These are phyloP conservation scores for Termitomyces sp. DNA, from an alignment of 768 basidiomycete species.

Conservation along the genomic window DNA sequence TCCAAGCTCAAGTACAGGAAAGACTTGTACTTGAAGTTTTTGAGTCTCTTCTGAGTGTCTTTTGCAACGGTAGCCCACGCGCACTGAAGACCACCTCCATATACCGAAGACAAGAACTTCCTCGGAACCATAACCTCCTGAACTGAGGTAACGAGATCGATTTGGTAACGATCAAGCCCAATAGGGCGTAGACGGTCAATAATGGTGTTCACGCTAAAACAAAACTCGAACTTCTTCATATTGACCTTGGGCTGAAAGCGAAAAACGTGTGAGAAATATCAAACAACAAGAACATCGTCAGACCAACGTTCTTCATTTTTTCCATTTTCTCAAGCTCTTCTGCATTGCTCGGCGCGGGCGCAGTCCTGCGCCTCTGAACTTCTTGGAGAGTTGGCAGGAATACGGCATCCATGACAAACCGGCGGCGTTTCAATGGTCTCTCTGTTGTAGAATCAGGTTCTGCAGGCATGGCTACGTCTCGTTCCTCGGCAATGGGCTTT, in stretches of 20 bases:
- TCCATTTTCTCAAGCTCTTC: background rate
- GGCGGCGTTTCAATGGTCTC: background rate
- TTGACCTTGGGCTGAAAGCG: background rate
- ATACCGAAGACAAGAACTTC: background rate
- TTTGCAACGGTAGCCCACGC: background rate
- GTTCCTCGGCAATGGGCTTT: background rate
- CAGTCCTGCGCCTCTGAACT: background rate
- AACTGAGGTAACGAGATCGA: background rate
- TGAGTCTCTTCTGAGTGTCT: background rate
- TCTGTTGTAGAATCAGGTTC: background rate
- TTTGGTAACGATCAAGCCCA: slow-evolving; percentile 6
- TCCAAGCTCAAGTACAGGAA: slow-evolving; percentile 1
- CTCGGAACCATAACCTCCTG: background rate
- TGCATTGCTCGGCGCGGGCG: background rate
- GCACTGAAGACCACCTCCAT: background rate
- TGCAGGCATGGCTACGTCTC: background rate
- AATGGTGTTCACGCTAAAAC: slow-evolving; percentile 1
- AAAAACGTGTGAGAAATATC: background rate
- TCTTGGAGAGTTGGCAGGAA: background rate
- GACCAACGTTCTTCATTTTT: slow-evolving; percentile 3
- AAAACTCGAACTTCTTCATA: slow-evolving; percentile 1
- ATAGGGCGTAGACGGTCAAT: slow-evolving; percentile 3
- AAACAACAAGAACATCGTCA: background rate
- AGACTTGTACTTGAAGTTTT: background rate
- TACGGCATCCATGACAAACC: slow-evolving; percentile 2